phyloP scores from a whole-genome alignment of 805 yeast species.

The Cyberlindnera sargentensis region DNA sequence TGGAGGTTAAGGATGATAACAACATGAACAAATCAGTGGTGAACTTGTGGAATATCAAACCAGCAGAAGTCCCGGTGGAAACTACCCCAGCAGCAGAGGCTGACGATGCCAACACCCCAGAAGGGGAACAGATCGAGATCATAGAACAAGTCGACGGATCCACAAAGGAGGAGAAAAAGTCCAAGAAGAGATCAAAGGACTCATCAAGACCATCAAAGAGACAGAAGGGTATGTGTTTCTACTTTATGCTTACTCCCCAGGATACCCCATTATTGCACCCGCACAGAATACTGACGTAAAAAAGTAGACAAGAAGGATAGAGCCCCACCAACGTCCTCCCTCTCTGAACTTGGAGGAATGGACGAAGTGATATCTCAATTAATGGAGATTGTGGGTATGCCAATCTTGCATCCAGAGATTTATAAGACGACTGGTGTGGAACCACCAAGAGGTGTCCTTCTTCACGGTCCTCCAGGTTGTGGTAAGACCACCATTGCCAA shows the following conservation, averaged over 20 bases:
- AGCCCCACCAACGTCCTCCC: conserved; percentile 59
- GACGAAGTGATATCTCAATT: conserved; percentile 78
- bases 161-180: conserved; percentile 26
- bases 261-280: conserved; percentile 6
- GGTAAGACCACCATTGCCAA: conserved; percentile 96
- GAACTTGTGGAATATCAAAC: conserved; percentile 51
- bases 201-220: conserved; percentile 27
- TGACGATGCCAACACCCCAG: neutral
- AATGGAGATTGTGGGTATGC: conserved; percentile 87
- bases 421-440: conserved; percentile 83
- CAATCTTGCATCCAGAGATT: conserved; percentile 90
- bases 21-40: conserved; percentile 72
- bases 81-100: conserved; percentile 2
- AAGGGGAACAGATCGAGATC: conserved; percentile 5
- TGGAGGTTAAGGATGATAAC: conserved; percentile 63
- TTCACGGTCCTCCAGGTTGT: conserved; percentile 99
- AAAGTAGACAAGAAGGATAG: conserved; percentile 41
- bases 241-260: neutral
- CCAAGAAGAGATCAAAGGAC: conserved; percentile 49
- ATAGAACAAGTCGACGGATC: conserved; percentile 11
- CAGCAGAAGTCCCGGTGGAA: conserved; percentile 3
- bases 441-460: conserved; percentile 86
- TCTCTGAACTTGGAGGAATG: conserved; percentile 83
- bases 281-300: conserved; percentile 20
- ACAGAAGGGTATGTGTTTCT: conserved; percentile 29